phyloP scores from a whole-genome alignment of 2,329 filamentous ascomycete genomes.

The Exophiala alcalophila region DNA sequence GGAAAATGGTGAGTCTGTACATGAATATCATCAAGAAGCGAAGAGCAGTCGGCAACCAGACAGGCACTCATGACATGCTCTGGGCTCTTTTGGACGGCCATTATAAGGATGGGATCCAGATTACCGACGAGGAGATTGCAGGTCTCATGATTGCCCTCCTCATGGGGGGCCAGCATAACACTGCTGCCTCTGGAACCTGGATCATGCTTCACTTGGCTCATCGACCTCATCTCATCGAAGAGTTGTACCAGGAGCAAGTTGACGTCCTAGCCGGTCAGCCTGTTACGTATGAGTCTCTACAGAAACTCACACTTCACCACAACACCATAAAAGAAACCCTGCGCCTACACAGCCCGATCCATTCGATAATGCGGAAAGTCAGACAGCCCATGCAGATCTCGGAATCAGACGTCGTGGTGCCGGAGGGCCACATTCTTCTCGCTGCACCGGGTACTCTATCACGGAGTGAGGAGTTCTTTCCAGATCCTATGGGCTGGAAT shows the following conservation, averaged over 20 bases:
- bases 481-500: constrained; percentile 58
- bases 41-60: constrained; percentile 52
- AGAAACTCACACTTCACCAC: constrained; percentile 75
- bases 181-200: constrained; percentile 79
- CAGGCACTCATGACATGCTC: constrained; percentile 73
- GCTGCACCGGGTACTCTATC: constrained; percentile 76
- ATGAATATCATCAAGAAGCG: constrained; percentile 76
- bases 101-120: constrained; percentile 75
- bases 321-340: constrained; percentile 90
- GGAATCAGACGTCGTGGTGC: constrained; percentile 63
- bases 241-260: constrained; percentile 80
- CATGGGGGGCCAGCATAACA: constrained; percentile 90
- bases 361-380: constrained; percentile 90
- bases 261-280: constrained; percentile 69
- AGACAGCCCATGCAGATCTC: constrained; percentile 82
- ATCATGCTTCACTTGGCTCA: constrained; percentile 78
- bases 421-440: constrained; percentile 74
- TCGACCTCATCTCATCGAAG: constrained; percentile 74
- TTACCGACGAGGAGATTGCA: constrained; percentile 82
- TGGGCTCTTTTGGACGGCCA: constrained; percentile 81
- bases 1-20: constrained; percentile 77
- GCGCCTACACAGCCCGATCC: constrained; percentile 85
- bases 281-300: constrained; percentile 72
- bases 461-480: constrained; percentile 59
- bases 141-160: constrained; percentile 93